Evolutionary conservation across 2,329 filamentous ascomycete species (phyloP), one percentile per base, ranked within the genome.

Genomic region (Colletotrichum lindemuthianum): DNA sequence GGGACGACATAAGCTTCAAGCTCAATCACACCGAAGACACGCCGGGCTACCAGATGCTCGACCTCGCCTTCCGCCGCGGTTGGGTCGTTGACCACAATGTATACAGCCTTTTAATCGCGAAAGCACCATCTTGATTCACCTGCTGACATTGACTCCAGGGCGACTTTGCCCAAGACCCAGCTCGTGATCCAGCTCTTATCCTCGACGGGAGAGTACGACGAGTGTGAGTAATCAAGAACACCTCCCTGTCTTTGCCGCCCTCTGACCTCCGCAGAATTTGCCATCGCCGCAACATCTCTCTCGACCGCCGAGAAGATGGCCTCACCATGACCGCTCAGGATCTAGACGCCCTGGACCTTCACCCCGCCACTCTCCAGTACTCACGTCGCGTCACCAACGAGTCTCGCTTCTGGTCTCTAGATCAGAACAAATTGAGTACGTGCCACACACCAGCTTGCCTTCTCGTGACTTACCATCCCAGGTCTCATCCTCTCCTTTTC

Each of bases 401-500:
- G 65, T 78, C 76, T 9, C 74, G 76, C 37, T 78, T 78, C 57
- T 79, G 77, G 77, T 78, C 77, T 37, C 74, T 75, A 16, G 75
- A 77, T 39, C 72, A 73, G 44, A 74, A 74, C 9, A 75, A 75
- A 34, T 65, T 79, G 53, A 79, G 76, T 75, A 33, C 41, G 59
- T 59, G 4, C 3, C 8, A 3, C 13, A 58, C 6, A 10, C 7
- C 8, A 40, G 3, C 8, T 8, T 10, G 13, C 10, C 34, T 4
- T 6, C 8, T 24, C 7, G 5, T 2, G 6, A 36, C 65, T 72
- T 32, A 72, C 36, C 2, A 13, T 36, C 0, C 1, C 13, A 79
- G 78, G 78, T 65, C 69, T 82, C 41, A 79, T 82, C 55, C 72
- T 82, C 55, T 78, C 79, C 39, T 82, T 82, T 67, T 81, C 80